Conservation (phyloP, 139 green algal species). For the Chlorokybus atmophyticus region DNA sequence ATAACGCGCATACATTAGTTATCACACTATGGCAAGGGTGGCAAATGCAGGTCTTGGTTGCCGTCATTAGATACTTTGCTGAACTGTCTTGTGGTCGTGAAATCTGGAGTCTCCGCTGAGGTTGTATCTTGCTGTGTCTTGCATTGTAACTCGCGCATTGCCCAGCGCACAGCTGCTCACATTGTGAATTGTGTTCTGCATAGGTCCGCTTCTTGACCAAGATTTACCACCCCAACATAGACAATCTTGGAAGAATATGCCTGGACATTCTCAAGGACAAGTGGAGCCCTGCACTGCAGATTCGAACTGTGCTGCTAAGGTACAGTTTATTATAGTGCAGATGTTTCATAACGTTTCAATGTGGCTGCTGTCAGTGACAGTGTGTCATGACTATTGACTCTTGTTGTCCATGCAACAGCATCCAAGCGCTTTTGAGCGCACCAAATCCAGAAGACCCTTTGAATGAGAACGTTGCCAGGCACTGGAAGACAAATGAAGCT, state of each 20-base stretch:
- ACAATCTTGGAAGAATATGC: slow-evolving; percentile 97
- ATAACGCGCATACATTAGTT: no score
- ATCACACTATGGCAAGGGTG: no score
- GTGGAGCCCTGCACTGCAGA: slow-evolving; percentile 96
- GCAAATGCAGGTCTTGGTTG: no score
- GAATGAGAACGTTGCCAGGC: slow-evolving; percentile 85
- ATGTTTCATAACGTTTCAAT: no score
- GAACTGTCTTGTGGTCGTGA: no score
- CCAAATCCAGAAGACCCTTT: slow-evolving; percentile 98
- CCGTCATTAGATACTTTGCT: no score
- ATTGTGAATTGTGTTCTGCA: no score
- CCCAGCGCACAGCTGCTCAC: no score
- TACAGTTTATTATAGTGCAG: slow-evolving; percentile 1
- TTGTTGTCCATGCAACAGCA: slow-evolving; percentile 41
- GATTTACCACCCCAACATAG: slow-evolving; percentile 98
- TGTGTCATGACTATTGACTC: not conserved
- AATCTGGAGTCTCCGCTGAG: no score
- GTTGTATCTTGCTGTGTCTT: no score
- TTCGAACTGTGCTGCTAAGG: slow-evolving; percentile 85
- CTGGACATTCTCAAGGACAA: slow-evolving; percentile 99
- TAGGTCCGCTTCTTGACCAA: slow-evolving; percentile 88
- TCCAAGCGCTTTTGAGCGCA: slow-evolving; percentile 89
- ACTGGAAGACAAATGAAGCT: slow-evolving; percentile 90
- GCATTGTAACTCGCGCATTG: no score
- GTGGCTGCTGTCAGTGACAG: no score